These are phyloP conservation scores for Hura crepitans DNA, from an alignment of 441 rosid genomes.

Conservation along the genomic window DNA sequence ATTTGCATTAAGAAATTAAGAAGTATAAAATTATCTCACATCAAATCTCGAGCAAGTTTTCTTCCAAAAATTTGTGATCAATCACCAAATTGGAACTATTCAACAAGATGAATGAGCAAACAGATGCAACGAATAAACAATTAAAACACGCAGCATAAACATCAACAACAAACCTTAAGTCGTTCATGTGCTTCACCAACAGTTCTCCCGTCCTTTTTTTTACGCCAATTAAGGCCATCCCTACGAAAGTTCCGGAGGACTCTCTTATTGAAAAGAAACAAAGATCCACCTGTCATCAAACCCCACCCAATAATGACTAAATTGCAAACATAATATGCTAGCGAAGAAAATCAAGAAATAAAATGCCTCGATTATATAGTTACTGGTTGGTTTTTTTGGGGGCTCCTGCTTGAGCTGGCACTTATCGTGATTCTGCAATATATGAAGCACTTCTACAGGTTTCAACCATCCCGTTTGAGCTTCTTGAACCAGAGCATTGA, in stretches of 20 bases:
- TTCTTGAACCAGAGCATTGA: constrained; percentile 48
- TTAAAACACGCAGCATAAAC: constrained; percentile 2
- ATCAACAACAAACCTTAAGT: constrained; percentile 57
- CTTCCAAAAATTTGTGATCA: background rate
- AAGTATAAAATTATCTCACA: background rate
- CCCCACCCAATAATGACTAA: background rate
- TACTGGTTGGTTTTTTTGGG: constrained; percentile 64
- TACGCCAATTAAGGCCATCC: constrained; percentile 92
- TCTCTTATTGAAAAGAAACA: constrained; percentile 75
- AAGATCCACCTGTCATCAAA: constrained; percentile 63
- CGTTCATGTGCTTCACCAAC: constrained; percentile 95
- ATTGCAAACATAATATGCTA: no score
- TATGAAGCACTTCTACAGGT: constrained; percentile 69
- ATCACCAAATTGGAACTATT: background rate
- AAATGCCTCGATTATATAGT: constrained; percentile 17
- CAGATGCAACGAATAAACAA: background rate
- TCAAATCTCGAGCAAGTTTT: background rate
- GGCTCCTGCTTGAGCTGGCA: constrained; percentile 45
- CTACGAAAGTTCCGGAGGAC: constrained; percentile 69
- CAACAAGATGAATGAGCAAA: background rate
- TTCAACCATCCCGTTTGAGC: constrained; percentile 85
- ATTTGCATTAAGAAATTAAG: background rate
- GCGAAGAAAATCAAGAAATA: constrained; percentile 2
- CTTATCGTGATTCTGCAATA: constrained; percentile 66
- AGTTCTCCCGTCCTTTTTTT: constrained; percentile 78